Base-by-base conservation (phyloP, 2,329 filamentous ascomycete species). In the Helotiales sp. region DNA sequence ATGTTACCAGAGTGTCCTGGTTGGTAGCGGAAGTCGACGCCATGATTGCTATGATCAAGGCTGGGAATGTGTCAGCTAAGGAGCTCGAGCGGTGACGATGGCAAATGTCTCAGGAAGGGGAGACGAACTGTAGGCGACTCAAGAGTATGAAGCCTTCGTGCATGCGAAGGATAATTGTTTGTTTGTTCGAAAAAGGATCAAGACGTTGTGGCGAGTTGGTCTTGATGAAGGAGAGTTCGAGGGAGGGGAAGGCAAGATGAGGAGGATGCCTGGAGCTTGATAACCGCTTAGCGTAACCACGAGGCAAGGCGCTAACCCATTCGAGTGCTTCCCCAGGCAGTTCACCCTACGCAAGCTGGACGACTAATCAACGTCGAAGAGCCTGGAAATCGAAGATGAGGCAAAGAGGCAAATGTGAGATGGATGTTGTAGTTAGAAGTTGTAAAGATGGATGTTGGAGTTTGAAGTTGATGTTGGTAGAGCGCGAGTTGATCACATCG, bases 1-100 rank as follows among this genome's bases (percentile, higher is more conserved):
- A 79, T 65, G 89, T 91, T 75, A 98, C 89, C 64, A 84, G 78
- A 52, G 89, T 91, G 62, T 92, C 89, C 55, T 85, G 82, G 52
- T 71, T 70, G 7, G 69, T 66, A 25, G 69, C 54, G 12, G 64
- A 56, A 36, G 64, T 61, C 19, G 67, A 67, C 50, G 70, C 69
- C 70, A 72, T 72, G 61, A 61, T 61, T 63, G 59, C 54, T 55
- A 29, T 52, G n/a, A 56, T 60, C 52, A 49, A 58, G 58, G 61
- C 61, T 66, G 56, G 22, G 15, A 53, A 25, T 54, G 58, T 59
- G 64, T 69, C 60, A 69, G 66, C 59, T 61, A 57, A 42, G 48
- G 40, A 59, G 56, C 57, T 61, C 57, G 40, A 59, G 64, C 62
- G 67, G 66, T 67, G 66, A 67, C 67, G 63, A 55, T 57, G 58